A percentile compares a stretch with the other conserved stretches of the same genome.
Evolutionary conservation across 768 basidiomycete species (phyloP).

Genomic region (Calocera cornea): DNA sequence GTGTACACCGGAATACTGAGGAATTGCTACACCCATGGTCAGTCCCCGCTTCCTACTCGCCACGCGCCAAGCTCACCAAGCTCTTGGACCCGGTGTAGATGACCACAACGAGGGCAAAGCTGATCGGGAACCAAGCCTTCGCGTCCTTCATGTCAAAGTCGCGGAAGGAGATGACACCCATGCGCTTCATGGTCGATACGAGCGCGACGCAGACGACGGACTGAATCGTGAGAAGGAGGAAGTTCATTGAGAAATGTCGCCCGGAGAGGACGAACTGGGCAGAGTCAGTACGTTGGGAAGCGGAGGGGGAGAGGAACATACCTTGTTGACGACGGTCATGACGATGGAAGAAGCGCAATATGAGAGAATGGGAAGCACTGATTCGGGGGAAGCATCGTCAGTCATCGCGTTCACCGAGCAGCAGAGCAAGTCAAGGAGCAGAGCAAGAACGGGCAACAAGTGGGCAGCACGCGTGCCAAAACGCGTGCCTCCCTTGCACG

Average conservation of each 20-base stretch:
- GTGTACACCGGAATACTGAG: constrained; percentile 95
- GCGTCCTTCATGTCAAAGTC: constrained; percentile 72
- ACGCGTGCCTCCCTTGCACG: background rate
- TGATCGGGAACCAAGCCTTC: constrained; percentile 89
- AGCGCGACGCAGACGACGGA: constrained; percentile 73
- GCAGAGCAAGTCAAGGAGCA: background rate
- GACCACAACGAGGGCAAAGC: constrained; percentile 77
- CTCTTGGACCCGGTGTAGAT: constrained; percentile 98
- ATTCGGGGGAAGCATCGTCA: background rate
- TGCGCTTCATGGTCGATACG: constrained; percentile 57
- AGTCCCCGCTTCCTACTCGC: background rate
- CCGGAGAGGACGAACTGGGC: constrained; percentile 88
- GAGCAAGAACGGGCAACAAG: background rate
- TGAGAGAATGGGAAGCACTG: constrained; percentile 69
- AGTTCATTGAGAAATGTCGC: constrained; percentile 88
- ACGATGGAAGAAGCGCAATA: constrained; percentile 88
- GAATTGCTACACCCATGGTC: constrained; percentile 55
- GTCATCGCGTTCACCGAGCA: background rate
- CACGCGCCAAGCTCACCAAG: constrained; percentile 46
- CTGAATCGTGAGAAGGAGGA: constrained; percentile 83
- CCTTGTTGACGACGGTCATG: constrained; percentile 98
- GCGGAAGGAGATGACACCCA: constrained; percentile 72
- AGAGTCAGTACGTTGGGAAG: background rate
- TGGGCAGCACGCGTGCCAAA: background rate
- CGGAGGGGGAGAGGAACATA: constrained; percentile 22